phyloP scores from a whole-genome alignment of 257 asterid species.

The Nicotiana knightiana region DNA sequence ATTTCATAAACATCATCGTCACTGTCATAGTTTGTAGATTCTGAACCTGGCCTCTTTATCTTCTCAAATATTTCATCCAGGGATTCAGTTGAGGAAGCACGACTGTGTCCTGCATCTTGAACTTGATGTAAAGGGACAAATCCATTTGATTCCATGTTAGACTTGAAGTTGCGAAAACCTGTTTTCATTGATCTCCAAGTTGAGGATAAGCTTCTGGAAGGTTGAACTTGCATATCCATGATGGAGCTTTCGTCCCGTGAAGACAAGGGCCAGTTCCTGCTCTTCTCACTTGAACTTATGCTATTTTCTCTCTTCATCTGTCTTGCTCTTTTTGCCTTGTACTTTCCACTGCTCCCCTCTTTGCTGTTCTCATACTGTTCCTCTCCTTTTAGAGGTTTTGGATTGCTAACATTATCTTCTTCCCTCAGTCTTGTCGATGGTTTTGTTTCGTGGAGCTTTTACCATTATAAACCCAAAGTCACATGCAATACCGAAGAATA shows the following conservation, averaged over 20 bases:
- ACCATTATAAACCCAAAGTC: slow-evolving; percentile 8
- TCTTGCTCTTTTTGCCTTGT: slow-evolving; percentile 27
- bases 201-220: slow-evolving; percentile 35
- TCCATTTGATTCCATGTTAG: slow-evolving; percentile 42
- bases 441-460: slow-evolving; percentile 33
- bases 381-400: slow-evolving; percentile 19
- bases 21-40: slow-evolving; percentile 18
- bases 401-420: slow-evolving; percentile 25
- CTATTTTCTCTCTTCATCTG: slow-evolving; percentile 19
- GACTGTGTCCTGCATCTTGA: slow-evolving; percentile 28
- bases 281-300: slow-evolving; percentile 17
- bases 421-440: slow-evolving; percentile 24
- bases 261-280: slow-evolving; percentile 4
- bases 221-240: slow-evolving; percentile 12
- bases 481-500: slow-evolving; percentile 13
- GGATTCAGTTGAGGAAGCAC: slow-evolving; percentile 42
- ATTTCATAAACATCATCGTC: slow-evolving; percentile 19
- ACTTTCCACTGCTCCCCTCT: slow-evolving; percentile 21
- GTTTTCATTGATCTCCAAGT: slow-evolving; percentile 63
- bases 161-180: slow-evolving; percentile 48
- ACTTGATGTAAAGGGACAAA: slow-evolving; percentile 44
- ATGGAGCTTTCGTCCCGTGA: slow-evolving; percentile 15
- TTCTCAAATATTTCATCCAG: slow-evolving; percentile 60
- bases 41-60: slow-evolving; percentile 34
- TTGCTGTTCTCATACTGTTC: slow-evolving; percentile 10